Evolutionary conservation across 495 filamentous ascomycete genomes (phyloP), one percentile per base, ranked within the genome.

Genomic region (Neurospora sp.): DNA sequence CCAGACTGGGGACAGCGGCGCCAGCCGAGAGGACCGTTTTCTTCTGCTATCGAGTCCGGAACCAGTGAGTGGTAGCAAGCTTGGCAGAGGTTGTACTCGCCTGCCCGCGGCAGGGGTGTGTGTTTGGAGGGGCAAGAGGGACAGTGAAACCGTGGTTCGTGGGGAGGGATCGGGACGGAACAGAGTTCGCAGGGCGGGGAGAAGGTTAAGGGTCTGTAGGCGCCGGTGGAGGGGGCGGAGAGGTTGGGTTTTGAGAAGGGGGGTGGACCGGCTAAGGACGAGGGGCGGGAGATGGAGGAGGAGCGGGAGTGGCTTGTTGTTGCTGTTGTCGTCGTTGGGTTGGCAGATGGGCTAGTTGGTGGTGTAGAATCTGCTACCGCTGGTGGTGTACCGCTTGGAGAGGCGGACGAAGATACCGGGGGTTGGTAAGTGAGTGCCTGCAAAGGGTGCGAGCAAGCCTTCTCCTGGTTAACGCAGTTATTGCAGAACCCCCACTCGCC

Each of bases 401-500:
- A 72, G 20, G 4, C 41, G 12, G 40, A 61, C 20, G 22, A 61
- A 5, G 53, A 18, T 18, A 27, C 5, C 16, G 79, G 73, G 20
- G 76, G 71, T 35, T 77, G 73, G 71, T 85, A 86, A 8, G 81
- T 78, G 12, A 94, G 81, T 3, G 94, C 92, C 2, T 95, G 83
- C 0, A 97, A 82, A 0, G 89, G 83, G 77, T 97, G 94, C 0
- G 89, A 92, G 82, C 94, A 97, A 75, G 88, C 89, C 59, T 84
- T 84, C 14, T 90, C 92, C 79, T 89, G 88, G 66, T 92, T 93
- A 38, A 97, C 92, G 77, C 94, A 97, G 72, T 81, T 78, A 73
- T 91, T 91, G 82, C 94, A 97, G 76, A 92, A 97, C 1, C 94
- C 94, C 94, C 94, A 97, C 76, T 94, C 93, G 37, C 92, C 94